Conservation (phyloP, 345 rosid species). For the Populus nigra region DNA sequence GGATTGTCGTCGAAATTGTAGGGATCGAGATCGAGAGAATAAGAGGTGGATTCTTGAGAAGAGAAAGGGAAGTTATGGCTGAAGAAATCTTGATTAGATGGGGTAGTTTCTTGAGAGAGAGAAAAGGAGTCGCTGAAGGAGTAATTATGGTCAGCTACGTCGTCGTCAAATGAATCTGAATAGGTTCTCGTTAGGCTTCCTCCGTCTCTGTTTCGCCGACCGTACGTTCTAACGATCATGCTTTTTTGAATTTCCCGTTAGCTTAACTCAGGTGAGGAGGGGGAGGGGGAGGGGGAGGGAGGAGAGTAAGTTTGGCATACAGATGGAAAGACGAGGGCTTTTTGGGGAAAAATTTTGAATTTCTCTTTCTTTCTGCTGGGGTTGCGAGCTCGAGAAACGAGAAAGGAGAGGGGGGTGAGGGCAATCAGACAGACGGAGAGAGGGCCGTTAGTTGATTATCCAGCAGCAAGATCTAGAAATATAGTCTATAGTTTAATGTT, state of each 20-base stretch:
- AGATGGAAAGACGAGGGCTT: not conserved
- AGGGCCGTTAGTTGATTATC: not conserved
- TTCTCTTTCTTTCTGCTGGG: not conserved
- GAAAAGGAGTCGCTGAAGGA: conserved; percentile 34
- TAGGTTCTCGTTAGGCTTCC: conserved; percentile 31
- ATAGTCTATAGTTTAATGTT: too few relatives aligned
- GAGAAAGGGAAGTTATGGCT: conserved; percentile 44
- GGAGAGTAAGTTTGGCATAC: not conserved
- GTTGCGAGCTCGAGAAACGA: not conserved
- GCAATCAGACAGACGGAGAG: not conserved
- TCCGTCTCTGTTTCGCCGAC: conserved; percentile 68
- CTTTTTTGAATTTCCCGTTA: conserved; percentile 7
- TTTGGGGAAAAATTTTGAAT: not conserved
- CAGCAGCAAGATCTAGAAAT: too few relatives aligned
- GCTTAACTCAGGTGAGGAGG: not conserved
- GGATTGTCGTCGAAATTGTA: conserved; percentile 12
- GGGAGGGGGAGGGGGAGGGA: not conserved
- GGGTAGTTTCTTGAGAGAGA: conserved; percentile 48
- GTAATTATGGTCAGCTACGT: conserved; percentile 33
- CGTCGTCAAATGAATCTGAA: conserved; percentile 49
- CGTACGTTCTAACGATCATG: conserved; percentile 91
- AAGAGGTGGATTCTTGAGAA: conserved; percentile 72
- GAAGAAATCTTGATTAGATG: conserved; percentile 41
- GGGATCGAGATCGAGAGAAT: conserved; percentile 42
- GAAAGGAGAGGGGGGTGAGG: not conserved